These are phyloP conservation scores for Botryosphaeria dothidea DNA, from an alignment of 2,329 filamentous ascomycete species.

Conservation along the genomic window DNA sequence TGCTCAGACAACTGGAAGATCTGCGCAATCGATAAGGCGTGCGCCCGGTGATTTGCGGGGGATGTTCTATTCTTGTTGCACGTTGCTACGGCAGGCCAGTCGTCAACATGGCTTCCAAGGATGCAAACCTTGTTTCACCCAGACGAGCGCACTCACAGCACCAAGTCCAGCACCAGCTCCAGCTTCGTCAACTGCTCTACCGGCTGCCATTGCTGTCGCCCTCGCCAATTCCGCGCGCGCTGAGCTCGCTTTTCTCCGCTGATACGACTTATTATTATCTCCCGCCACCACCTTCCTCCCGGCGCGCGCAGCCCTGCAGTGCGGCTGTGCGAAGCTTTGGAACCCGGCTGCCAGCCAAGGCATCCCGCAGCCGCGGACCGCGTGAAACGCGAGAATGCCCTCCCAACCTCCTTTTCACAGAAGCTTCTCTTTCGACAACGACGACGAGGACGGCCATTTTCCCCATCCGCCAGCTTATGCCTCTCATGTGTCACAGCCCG, in stretches of 20 bases:
- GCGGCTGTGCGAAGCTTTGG: conserved; percentile 13
- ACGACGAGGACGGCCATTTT: conserved; percentile 9
- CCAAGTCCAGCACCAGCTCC: neutral
- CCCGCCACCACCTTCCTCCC: neutral
- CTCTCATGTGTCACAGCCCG: neutral
- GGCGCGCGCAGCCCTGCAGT: neutral
- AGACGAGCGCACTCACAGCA: neutral
- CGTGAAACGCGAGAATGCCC: conserved; percentile 18
- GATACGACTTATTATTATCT: neutral
- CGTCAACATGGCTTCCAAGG: neutral
- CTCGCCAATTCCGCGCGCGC: neutral
- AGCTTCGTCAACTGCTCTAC: no score
- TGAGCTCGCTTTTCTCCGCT: neutral
- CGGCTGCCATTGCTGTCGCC: neutral
- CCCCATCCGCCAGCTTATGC: neutral
- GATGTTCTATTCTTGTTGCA: neutral
- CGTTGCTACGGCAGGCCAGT: neutral
- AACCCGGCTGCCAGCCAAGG: conserved; percentile 18
- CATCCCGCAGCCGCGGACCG: conserved; percentile 12
- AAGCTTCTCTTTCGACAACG: conserved; percentile 15
- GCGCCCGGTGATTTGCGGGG: conserved; percentile 3
- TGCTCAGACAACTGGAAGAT: neutral
- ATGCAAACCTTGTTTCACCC: neutral
- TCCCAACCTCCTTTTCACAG: conserved; percentile 15
- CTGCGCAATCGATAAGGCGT: conserved; percentile 12